Conservation (phyloP, 345 rosid genomes). For the Crucihimalaya himalaica region DNA sequence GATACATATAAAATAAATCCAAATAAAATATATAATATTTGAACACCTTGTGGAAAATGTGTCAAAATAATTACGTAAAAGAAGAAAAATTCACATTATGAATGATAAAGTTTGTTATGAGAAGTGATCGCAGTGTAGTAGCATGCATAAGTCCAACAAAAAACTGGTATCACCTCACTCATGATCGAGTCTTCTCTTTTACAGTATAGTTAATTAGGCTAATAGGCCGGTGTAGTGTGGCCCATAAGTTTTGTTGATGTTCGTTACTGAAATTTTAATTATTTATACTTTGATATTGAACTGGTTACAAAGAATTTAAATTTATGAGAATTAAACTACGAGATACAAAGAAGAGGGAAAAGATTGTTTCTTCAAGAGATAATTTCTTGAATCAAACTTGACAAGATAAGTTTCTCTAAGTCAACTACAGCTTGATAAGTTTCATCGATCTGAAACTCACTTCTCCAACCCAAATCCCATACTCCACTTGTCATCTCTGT, state of each 20-base stretch:
- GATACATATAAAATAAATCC: no score
- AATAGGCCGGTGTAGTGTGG: no score
- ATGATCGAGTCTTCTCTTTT: no score
- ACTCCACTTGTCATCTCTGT: slow-evolving; percentile 53
- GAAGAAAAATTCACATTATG: no score
- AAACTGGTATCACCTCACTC: no score
- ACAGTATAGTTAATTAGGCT: no score
- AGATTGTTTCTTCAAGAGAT: slow-evolving; percentile 24
- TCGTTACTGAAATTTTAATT: neutral
- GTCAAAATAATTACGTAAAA: no score
- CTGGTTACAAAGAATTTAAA: slow-evolving; percentile 13
- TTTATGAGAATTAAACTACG: neutral
- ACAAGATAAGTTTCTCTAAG: slow-evolving; percentile 57
- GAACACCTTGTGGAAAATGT: no score
- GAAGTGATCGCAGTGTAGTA: no score
- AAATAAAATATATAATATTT: no score
- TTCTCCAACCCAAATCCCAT: slow-evolving; percentile 87
- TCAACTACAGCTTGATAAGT: slow-evolving; percentile 56
- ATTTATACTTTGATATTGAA: slow-evolving; percentile 15
- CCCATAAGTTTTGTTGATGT: neutral
- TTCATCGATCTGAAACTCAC: slow-evolving; percentile 54
- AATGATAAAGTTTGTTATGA: no score
- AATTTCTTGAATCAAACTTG: slow-evolving; percentile 60
- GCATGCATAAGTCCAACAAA: no score
- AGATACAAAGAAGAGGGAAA: neutral